Evolutionary conservation across 2,329 filamentous ascomycete species (phyloP), one percentile per base, ranked within the genome.

Genomic region (Sporothrix curviconia): DNA sequence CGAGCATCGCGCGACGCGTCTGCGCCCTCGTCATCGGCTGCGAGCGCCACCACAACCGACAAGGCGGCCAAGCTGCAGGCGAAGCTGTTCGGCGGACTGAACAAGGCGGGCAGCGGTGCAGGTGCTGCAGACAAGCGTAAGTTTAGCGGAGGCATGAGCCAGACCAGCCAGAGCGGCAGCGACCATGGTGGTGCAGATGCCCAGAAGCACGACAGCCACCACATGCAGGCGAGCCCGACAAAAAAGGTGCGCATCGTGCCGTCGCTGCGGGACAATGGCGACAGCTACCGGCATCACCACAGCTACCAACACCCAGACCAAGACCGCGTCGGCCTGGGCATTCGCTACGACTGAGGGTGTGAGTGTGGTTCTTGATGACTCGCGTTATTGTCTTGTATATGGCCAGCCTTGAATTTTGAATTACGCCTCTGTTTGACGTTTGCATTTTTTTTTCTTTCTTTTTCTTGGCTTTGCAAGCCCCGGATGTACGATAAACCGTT

Each of bases 201-300:
- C 19, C 71, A 72, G 32, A 24, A 49, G 57, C 17, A 67, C 62
- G 47, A 65, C 14, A 61, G 61, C 11, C 71, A 71, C 42, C 67
- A 67, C 24, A 66, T 67, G 11, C 66, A 72, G 28, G 68, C 69
- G 6, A 81, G 77, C 63, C 78, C 79, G 28, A 69, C 74, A 1
- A 83, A 83, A 69, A 82, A 76, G 69, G 66, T 75, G 54, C 72
- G 77, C 24, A 70, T 76, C 15, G 75, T 72, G 12, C 73, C 70
- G 1, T 68, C 69, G 9, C 60, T 72, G 54, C 63, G 68, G 15
- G 74, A 75, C 30, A 70, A 74, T 1, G 67, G 66, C 12, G 60
- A 62, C 58, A 58, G 60, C 51, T 55, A 62, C 53, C 58, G 56
- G 25, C 59, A 56, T 40, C 56, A 59, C 36, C 53, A 57, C 46